Evolutionary conservation across 148 eudicot genomes (phyloP), one percentile per base, ranked within the genome.

Genomic region (Salicornia ramosissima): DNA sequence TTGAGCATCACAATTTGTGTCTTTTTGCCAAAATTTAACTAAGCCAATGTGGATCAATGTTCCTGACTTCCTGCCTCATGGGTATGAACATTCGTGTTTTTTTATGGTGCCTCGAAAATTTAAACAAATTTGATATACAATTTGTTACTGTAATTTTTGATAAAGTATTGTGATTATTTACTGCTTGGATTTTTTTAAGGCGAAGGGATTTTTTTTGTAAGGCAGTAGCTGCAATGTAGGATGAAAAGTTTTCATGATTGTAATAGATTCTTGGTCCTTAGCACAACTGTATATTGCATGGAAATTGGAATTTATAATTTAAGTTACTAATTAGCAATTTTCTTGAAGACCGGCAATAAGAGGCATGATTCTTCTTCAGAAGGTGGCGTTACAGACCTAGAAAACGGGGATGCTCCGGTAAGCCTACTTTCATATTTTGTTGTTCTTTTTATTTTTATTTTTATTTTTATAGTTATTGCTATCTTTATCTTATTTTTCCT

Each of bases 361-460:
- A 74, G 82, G 59, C 29, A 77, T 75, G 83, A 73, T 65, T 54
- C 70, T 28, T 43, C 74, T 26, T 69, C 74, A 34, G 76, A 81
- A 63, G 80, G 85, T 73, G 79, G 75, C 60, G 54, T 51, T 63
- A 76, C 85, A 16, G 97, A 92, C 78, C 83, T 92, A 51, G 97
- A 92, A 68, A 80, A 75, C 72, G 97, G 92, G 36, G 88, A 87
- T 74, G 81, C 86, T 26, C 86, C 86, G 78, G 97, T 92, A 83
- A 75, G 74, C 47, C 65, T 58, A 65, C 14, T 28, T 0, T 5
- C 58, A 66, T 43, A 21, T 24, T 36, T 42, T 31, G 31, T 34
- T 36, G 3, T 10, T n/a, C 25, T 11, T 36, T 5, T n/a, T 29
- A 6, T 33, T 30, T 36, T n/a, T 36, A 1, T 19, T 30, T 52